Conservation (phyloP, 75 land plant species). For the Pinus tabuliformis region DNA sequence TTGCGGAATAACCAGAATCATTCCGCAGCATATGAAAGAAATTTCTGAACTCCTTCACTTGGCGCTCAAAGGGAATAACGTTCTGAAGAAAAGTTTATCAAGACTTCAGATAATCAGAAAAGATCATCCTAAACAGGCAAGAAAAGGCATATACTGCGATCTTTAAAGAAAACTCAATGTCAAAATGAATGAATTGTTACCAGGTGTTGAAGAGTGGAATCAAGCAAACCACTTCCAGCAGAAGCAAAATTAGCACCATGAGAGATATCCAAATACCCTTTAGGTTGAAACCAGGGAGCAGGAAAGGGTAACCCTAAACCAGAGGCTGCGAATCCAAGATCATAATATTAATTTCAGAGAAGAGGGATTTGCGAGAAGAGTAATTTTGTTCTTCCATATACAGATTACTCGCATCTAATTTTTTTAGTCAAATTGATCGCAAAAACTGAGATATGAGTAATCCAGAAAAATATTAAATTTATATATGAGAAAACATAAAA, state of each 20-base stretch:
- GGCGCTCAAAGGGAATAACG: slow-evolving; percentile 1
- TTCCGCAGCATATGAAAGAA: neutral
- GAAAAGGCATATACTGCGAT: too few relatives aligned
- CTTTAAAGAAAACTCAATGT: too few relatives aligned
- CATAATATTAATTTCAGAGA: neutral
- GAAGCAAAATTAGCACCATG: slow-evolving; percentile 7
- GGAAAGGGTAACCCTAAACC: neutral
- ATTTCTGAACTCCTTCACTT: neutral
- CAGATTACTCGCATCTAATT: too few relatives aligned
- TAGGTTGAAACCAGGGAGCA: slow-evolving; percentile 4
- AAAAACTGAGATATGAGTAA: too few relatives aligned
- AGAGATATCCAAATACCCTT: neutral
- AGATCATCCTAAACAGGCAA: too few relatives aligned
- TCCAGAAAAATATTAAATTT: too few relatives aligned
- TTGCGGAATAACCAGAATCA: neutral
- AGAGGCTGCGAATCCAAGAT: slow-evolving; percentile 3
- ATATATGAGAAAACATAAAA: too few relatives aligned
- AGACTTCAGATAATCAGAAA: too few relatives aligned
- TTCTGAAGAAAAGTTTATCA: neutral
- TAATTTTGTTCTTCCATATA: too few relatives aligned
- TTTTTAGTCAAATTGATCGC: too few relatives aligned
- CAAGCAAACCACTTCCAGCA: slow-evolving; percentile 7
- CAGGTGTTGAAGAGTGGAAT: slow-evolving; percentile 1
- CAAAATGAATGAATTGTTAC: neutral
- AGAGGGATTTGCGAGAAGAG: too few relatives aligned